These are phyloP conservation scores for Septoria linicola DNA, from an alignment of 2,329 filamentous ascomycete species.

Conservation along the genomic window DNA sequence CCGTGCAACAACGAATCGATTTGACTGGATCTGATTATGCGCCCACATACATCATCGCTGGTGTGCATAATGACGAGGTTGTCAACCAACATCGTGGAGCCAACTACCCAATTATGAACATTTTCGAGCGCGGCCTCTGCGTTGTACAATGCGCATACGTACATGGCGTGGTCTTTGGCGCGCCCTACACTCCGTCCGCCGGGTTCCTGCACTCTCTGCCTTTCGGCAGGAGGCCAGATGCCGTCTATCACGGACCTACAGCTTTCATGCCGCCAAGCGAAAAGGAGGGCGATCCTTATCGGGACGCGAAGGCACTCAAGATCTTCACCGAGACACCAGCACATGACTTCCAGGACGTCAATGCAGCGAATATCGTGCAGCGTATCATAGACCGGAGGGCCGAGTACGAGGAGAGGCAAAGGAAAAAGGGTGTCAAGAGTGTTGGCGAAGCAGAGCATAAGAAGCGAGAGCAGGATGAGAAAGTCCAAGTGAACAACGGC, in stretches of 20 bases:
- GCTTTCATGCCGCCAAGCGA: conserved; percentile 68
- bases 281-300: conserved; percentile 58
- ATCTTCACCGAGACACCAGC: conserved; percentile 77
- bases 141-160: conserved; percentile 95
- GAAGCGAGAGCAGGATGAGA: conserved; percentile 15
- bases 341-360: conserved; percentile 82
- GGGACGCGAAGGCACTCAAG: conserved; percentile 73
- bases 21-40: conserved; percentile 70
- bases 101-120: conserved; percentile 99
- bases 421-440: conserved; percentile 84
- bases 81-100: conserved; percentile 97
- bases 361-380: conserved; percentile 87
- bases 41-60: conserved; percentile 84
- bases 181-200: conserved; percentile 81
- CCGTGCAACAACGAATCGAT: conserved; percentile 61
- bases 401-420: conserved; percentile 87
- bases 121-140: conserved; percentile 92
- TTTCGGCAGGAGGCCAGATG: conserved; percentile 58
- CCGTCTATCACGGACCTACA: conserved; percentile 95
- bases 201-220: conserved; percentile 74
- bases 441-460: conserved; percentile 61
- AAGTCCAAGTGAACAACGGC: too few species aligned
- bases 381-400: conserved; percentile 84
- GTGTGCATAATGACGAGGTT: conserved; percentile 89
- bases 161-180: conserved; percentile 82